phyloP scores from a whole-genome alignment of 768 basidiomycete genomes.

The Suillus placidus region DNA sequence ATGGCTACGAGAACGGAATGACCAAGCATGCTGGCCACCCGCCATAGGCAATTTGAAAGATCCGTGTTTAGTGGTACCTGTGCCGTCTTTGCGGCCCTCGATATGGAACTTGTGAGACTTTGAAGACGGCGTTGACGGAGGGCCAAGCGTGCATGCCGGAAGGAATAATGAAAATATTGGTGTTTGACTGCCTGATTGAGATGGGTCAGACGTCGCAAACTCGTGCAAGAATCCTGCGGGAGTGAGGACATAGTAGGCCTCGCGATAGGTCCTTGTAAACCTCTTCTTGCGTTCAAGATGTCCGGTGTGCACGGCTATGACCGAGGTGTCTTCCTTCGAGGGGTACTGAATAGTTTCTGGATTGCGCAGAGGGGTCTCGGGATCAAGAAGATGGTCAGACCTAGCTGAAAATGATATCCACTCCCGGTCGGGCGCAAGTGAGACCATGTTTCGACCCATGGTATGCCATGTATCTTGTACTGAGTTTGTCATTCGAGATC shows the following conservation, averaged over 20 bases:
- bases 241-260: slow-evolving; percentile 91
- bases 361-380: slow-evolving; percentile 91
- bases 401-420: slow-evolving; percentile 96
- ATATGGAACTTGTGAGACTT: slow-evolving; percentile 96
- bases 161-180: slow-evolving; percentile 90
- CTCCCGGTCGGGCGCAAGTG: slow-evolving; percentile 84
- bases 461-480: slow-evolving; percentile 75
- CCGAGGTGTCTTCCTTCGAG: slow-evolving; percentile 85
- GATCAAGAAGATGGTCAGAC: slow-evolving; percentile 93
- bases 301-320: slow-evolving; percentile 85
- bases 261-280: slow-evolving; percentile 84
- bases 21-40: slow-evolving; percentile 70
- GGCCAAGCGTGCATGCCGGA: slow-evolving; percentile 94
- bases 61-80: slow-evolving; percentile 64
- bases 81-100: slow-evolving; percentile 85
- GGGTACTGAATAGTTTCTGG: slow-evolving; percentile 81
- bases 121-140: slow-evolving; percentile 69
- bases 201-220: slow-evolving; percentile 77
- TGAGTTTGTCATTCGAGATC: slow-evolving; percentile 72
- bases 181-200: slow-evolving; percentile 44
- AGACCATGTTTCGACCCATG: slow-evolving; percentile 74
- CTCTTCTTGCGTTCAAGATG: slow-evolving; percentile 94
- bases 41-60: slow-evolving; percentile 45
- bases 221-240: slow-evolving; percentile 97
- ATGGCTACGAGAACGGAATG: slow-evolving; percentile 83